phyloP scores from a whole-genome alignment of 768 basidiomycete species.

The Auriscalpium orientale region DNA sequence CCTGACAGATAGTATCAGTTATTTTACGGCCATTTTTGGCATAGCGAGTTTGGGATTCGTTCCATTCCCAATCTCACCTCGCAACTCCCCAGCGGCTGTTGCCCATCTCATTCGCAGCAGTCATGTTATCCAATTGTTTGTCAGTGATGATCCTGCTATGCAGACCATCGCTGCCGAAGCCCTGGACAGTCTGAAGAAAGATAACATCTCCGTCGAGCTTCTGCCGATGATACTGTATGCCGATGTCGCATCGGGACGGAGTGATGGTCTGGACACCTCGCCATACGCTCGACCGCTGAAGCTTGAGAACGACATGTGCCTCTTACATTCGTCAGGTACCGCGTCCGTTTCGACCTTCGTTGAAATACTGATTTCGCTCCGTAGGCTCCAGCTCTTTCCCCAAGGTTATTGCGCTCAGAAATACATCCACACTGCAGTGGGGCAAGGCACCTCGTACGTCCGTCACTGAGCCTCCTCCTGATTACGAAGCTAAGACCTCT shows the following conservation, averaged over 20 bases:
- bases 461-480: constrained; percentile 4
- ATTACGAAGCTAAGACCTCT: neutral
- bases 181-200: constrained; percentile 1
- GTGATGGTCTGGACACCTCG: neutral
- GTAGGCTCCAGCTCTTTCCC: constrained; percentile 17
- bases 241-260: constrained; percentile 6
- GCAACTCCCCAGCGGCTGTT: constrained; percentile 29
- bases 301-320: neutral
- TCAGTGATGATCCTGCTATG: constrained; percentile 15
- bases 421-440: constrained; percentile 3
- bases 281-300: neutral
- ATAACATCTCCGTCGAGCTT: constrained; percentile 3
- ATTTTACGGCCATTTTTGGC: constrained; percentile 17
- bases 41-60: constrained; percentile 19
- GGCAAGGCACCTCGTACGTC: constrained; percentile 11
- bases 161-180: constrained; percentile 15
- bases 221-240: constrained; percentile 14
- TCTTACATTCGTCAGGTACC: neutral
- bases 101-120: constrained; percentile 26
- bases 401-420: constrained; percentile 13
- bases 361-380: neutral
- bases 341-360: constrained; percentile 5
- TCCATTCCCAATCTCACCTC: constrained; percentile 28
- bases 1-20: constrained; percentile 1
- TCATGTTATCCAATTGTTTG: constrained; percentile 17